A percentile compares a stretch with the other conserved stretches of the same genome.
Evolutionary conservation across 148 eudicot genomes (phyloP).

Genomic region (Diospyros kaki): DNA sequence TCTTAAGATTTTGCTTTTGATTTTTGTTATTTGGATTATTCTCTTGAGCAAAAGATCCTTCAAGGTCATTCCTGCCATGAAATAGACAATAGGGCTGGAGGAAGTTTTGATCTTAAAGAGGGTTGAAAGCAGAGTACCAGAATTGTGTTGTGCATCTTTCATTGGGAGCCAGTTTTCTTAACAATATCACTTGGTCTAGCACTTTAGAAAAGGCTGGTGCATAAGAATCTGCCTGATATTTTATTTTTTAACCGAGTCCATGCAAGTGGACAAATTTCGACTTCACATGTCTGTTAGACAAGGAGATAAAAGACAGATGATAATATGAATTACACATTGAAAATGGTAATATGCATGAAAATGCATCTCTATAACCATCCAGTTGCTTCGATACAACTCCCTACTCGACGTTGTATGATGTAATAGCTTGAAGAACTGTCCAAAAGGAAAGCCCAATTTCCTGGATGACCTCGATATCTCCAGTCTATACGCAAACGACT

Average conservation of each 20-base stretch:
- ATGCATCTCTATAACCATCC: not conserved
- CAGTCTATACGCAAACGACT: constrained; percentile 11
- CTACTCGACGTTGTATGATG: not conserved
- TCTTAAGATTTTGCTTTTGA: not conserved
- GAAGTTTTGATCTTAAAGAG: not conserved
- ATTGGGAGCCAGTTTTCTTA: no score
- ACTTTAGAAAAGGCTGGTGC: no score
- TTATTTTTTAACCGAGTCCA: no score
- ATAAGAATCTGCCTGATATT: no score
- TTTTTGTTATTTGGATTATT: not conserved
- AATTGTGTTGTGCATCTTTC: not conserved
- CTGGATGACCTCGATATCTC: constrained; percentile 7
- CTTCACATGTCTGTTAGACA: no score
- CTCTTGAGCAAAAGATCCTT: not conserved
- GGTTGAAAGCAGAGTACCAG: not conserved
- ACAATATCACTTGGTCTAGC: no score
- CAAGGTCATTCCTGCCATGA: not conserved
- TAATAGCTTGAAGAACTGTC: constrained; percentile 1
- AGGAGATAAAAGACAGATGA: no score
- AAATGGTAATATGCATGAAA: not conserved
- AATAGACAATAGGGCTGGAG: not conserved
- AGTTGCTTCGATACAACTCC: constrained; percentile 1
- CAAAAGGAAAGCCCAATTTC: constrained; percentile 6
- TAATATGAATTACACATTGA: not conserved
- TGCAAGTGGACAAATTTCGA: no score